phyloP scores from a whole-genome alignment of 768 basidiomycete species.

The Porphyrellus cyaneotinctus region DNA sequence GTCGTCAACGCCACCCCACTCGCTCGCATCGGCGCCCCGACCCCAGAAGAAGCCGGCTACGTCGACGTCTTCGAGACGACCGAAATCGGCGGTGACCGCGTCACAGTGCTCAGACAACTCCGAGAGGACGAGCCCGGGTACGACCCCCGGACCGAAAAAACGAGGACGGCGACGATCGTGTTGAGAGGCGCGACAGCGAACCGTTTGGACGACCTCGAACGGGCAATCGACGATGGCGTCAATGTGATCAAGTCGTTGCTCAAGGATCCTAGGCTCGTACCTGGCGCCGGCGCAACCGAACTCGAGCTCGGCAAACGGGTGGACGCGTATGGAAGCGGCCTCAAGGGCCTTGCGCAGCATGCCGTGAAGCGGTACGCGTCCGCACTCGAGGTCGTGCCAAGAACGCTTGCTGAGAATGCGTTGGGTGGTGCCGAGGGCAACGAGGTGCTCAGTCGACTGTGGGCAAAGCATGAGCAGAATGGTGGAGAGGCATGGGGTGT shows the following conservation, averaged over 20 bases:
- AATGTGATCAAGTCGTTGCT: constrained; percentile 92
- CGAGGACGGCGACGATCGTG: constrained; percentile 90
- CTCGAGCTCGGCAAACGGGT: constrained; percentile 85
- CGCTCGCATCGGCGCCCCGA: constrained; percentile 93
- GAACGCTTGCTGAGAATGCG: constrained; percentile 94
- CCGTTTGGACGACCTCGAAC: constrained; percentile 91
- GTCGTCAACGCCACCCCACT: constrained; percentile 96
- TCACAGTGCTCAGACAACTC: constrained; percentile 91
- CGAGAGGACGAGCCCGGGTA: constrained; percentile 60
- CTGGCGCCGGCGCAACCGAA: constrained; percentile 94
- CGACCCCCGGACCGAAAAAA: constrained; percentile 60
- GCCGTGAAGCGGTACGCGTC: constrained; percentile 86
- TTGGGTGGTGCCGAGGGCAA: constrained; percentile 88
- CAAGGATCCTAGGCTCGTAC: constrained; percentile 85
- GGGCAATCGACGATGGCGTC: constrained; percentile 95
- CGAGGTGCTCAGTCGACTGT: constrained; percentile 83
- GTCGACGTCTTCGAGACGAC: constrained; percentile 93
- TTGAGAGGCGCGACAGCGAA: constrained; percentile 94
- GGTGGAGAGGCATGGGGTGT: constrained; percentile 78
- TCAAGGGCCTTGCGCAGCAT: constrained; percentile 91
- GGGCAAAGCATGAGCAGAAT: constrained; percentile 83
- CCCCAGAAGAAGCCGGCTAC: constrained; percentile 91
- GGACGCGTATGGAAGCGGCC: constrained; percentile 79
- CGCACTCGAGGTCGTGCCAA: constrained; percentile 88
- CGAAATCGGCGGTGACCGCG: constrained; percentile 96